These are phyloP conservation scores for Metarhizium sp. DNA, from an alignment of 2,329 filamentous ascomycete genomes.

Conservation along the genomic window DNA sequence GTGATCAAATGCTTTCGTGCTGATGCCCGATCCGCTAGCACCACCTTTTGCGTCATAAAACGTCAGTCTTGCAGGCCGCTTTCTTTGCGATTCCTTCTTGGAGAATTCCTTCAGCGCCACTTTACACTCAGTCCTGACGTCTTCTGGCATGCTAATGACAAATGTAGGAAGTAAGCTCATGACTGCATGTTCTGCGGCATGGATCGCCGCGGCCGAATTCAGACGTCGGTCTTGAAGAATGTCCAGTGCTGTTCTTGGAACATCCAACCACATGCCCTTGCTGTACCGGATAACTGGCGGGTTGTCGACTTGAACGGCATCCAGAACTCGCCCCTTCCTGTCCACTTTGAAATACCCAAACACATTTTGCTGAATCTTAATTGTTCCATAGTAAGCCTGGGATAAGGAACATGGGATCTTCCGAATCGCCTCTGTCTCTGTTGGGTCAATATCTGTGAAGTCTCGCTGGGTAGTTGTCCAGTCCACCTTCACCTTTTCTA, in stretches of 20 bases:
- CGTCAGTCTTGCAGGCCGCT: slow-evolving; percentile 77
- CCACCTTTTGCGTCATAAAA: slow-evolving; percentile 96
- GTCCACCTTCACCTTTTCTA: slow-evolving; percentile 82
- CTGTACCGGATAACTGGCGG: slow-evolving; percentile 77
- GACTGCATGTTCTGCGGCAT: slow-evolving; percentile 88
- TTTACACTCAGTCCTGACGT: slow-evolving; percentile 93
- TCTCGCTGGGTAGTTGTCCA: slow-evolving; percentile 93
- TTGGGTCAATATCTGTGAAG: slow-evolving; percentile 86
- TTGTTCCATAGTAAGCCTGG: slow-evolving; percentile 74
- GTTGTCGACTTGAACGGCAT: slow-evolving; percentile 88
- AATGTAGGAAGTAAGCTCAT: slow-evolving; percentile 83
- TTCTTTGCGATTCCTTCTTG: slow-evolving; percentile 56
- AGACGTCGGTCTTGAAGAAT: slow-evolving; percentile 65
- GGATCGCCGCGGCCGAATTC: slow-evolving; percentile 81
- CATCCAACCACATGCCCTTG: slow-evolving; percentile 93
- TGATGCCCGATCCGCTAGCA: slow-evolving; percentile 72
- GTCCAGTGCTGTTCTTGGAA: slow-evolving; percentile 69
- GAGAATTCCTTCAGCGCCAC: slow-evolving; percentile 80
- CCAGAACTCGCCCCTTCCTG: slow-evolving; percentile 71
- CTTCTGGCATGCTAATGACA: slow-evolving; percentile 80
- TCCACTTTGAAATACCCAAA: slow-evolving; percentile 99
- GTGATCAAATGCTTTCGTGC: slow-evolving; percentile 89
- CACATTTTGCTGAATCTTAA: slow-evolving; percentile 79
- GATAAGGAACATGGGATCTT: slow-evolving; percentile 53
- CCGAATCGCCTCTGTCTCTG: slow-evolving; percentile 83